Percentiles rank a stretch among this genome's conserved stretches.
phyloP scores from a whole-genome alignment of 179 eudicot species.

The Spergularia azorica region DNA sequence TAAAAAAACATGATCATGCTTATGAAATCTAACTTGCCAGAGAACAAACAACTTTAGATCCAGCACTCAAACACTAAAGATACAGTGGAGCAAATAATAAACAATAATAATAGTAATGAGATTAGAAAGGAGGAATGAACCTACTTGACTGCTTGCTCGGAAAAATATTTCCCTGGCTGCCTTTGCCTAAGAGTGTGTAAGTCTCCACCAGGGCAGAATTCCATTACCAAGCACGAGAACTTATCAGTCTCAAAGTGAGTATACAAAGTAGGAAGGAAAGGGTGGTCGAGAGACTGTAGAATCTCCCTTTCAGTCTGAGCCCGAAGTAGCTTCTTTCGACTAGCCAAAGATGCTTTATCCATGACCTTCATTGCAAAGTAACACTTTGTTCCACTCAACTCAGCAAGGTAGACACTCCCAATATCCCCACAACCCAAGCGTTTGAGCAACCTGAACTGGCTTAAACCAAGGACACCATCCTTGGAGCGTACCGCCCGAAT shows the following conservation, averaged over 20 bases:
- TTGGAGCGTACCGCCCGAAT: constrained; percentile 42
- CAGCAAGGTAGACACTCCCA: constrained; percentile 57
- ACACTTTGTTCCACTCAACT: constrained; percentile 52
- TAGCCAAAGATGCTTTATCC: constrained; percentile 60
- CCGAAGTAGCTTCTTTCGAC: constrained; percentile 57
- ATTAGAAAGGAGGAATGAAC: constrained; percentile 2
- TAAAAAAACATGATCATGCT: background rate
- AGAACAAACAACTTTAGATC: too few species aligned
- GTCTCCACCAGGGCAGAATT: constrained; percentile 65
- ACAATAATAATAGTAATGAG: background rate
- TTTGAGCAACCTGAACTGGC: constrained; percentile 56
- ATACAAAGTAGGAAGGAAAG: constrained; percentile 59
- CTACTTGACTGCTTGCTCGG: constrained; percentile 63
- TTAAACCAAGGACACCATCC: constrained; percentile 52
- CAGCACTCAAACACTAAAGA: background rate
- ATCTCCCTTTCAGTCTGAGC: constrained; percentile 67
- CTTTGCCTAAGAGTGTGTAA: constrained; percentile 60
- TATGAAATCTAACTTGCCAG: background rate
- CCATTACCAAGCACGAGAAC: constrained; percentile 67
- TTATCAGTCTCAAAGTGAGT: constrained; percentile 62
- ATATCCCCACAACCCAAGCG: constrained; percentile 61
- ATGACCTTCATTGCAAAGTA: constrained; percentile 65
- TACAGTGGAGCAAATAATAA: background rate
- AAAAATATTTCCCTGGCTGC: constrained; percentile 59
- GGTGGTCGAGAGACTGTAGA: constrained; percentile 56